Conservation (phyloP, 1,284 basidiomycete species). For the Kwoniella shivajii region DNA sequence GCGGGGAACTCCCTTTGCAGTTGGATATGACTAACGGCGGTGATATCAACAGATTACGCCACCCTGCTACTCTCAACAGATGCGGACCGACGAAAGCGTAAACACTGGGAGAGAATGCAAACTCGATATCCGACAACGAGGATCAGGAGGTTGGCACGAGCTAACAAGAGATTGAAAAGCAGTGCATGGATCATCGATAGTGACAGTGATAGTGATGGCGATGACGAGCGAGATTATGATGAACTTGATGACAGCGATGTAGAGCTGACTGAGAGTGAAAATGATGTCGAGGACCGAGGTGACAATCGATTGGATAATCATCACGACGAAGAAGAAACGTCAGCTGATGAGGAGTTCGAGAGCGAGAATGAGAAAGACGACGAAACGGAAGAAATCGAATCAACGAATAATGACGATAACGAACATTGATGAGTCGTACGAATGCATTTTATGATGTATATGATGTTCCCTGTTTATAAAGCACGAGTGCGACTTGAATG, state of each 20-base stretch:
- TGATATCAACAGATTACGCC: slow-evolving; percentile 7
- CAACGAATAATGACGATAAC: neutral
- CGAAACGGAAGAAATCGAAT: neutral
- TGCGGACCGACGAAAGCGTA: slow-evolving; percentile 6
- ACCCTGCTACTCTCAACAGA: slow-evolving; percentile 2
- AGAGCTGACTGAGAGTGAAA: slow-evolving; percentile 1
- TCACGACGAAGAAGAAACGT: neutral
- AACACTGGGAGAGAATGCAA: neutral
- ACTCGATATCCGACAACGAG: slow-evolving; percentile 3
- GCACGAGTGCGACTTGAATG: too few relatives aligned
- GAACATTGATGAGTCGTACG: neutral
- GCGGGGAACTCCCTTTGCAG: neutral
- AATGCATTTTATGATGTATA: neutral
- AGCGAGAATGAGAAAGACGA: neutral
- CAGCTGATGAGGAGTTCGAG: neutral
- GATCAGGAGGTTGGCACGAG: slow-evolving; percentile 1
- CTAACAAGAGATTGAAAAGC: slow-evolving; percentile 3
- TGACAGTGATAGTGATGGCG: slow-evolving; percentile 3
- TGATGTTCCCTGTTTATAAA: too few relatives aligned
- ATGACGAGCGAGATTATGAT: neutral
- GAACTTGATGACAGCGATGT: neutral
- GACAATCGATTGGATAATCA: too few relatives aligned
- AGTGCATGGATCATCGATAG: slow-evolving; percentile 9
- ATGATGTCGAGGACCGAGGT: neutral
- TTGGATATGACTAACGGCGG: neutral